A percentile compares a stretch with the other conserved stretches of the same genome.
These are phyloP conservation scores for Zarea fungicola DNA, from an alignment of 2,329 filamentous ascomycete genomes.

Conservation along the genomic window DNA sequence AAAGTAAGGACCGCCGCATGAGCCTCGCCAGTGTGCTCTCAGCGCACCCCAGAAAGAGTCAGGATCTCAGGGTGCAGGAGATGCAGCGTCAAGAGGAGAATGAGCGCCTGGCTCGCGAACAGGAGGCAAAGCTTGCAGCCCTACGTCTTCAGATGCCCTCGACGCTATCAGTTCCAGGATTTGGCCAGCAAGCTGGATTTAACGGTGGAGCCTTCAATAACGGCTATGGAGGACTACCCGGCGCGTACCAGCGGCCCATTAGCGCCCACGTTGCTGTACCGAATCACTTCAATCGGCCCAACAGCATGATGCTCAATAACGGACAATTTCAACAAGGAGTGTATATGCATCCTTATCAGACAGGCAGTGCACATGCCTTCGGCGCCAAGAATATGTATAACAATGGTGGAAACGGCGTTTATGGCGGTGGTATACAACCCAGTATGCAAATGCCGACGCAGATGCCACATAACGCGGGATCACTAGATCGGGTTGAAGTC, in stretches of 20 bases:
- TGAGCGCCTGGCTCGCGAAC: slow-evolving; percentile 34
- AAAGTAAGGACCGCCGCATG: slow-evolving; percentile 29
- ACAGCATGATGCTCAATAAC: slow-evolving; percentile 14
- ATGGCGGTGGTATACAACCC: slow-evolving; percentile 18
- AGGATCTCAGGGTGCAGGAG: slow-evolving; percentile 36
- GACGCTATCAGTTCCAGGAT: slow-evolving; percentile 27
- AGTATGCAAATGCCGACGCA: slow-evolving; percentile 20
- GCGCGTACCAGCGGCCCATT: slow-evolving; percentile 23
- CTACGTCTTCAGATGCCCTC: slow-evolving; percentile 47
- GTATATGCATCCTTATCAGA: slow-evolving; percentile 13
- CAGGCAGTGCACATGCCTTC: background rate
- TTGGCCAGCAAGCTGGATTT: slow-evolving; percentile 40
- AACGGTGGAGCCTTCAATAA: slow-evolving; percentile 52
- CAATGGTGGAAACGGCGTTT: slow-evolving; percentile 14
- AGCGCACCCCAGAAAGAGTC: slow-evolving; percentile 36
- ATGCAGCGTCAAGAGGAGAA: slow-evolving; percentile 37
- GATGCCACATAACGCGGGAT: slow-evolving; percentile 17
- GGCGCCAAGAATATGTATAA: slow-evolving; percentile 6
- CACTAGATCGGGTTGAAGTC: slow-evolving; percentile 35
- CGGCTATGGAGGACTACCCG: slow-evolving; percentile 36
- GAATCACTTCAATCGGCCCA: slow-evolving; percentile 19
- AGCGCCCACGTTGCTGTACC: slow-evolving; percentile 19
- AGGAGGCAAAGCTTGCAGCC: slow-evolving; percentile 44
- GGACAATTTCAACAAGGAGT: background rate
- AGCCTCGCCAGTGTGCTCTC: slow-evolving; percentile 57